These are phyloP conservation scores for Caloboletus inedulis DNA, from an alignment of 1,284 basidiomycete species.

Conservation along the genomic window DNA sequence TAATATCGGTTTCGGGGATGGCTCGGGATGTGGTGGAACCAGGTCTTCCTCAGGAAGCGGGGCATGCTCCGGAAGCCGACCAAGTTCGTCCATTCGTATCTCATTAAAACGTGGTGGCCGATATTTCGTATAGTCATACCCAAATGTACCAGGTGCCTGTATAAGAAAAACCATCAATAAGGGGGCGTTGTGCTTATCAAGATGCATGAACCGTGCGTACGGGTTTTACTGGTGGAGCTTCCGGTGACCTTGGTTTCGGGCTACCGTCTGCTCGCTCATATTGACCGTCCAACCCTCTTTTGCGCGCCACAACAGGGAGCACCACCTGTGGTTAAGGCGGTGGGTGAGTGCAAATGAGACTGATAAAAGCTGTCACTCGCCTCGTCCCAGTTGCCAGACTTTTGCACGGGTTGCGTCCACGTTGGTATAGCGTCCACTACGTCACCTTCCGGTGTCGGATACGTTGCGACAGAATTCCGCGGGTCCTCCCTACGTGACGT, in stretches of 20 bases:
- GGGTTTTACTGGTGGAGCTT: slow-evolving; percentile 44
- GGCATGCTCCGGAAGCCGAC: slow-evolving; percentile 32
- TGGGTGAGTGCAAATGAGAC: slow-evolving; percentile 11
- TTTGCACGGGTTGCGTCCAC: slow-evolving; percentile 69
- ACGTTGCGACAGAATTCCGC: slow-evolving; percentile 54
- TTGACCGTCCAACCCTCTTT: slow-evolving; percentile 70
- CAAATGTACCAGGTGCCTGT: slow-evolving; percentile 81
- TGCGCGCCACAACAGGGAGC: slow-evolving; percentile 75
- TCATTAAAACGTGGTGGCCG: slow-evolving; percentile 43
- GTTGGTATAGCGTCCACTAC: slow-evolving; percentile 68
- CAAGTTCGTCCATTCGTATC: slow-evolving; percentile 69
- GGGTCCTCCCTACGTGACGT: slow-evolving; percentile 28
- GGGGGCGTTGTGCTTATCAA: background rate
- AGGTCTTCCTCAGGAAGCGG: slow-evolving; percentile 16
- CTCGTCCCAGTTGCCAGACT: slow-evolving; percentile 74
- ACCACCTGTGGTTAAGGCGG: slow-evolving; percentile 42
- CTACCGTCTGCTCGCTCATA: slow-evolving; percentile 65
- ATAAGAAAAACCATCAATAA: slow-evolving; percentile 8
- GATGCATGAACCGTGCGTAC: slow-evolving; percentile 37
- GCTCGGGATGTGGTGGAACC: slow-evolving; percentile 16
- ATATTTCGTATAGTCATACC: slow-evolving; percentile 65
- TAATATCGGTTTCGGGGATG: background rate
- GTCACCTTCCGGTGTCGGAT: slow-evolving; percentile 53
- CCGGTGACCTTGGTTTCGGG: slow-evolving; percentile 47
- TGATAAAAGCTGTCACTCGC: slow-evolving; percentile 38